Evolutionary conservation across 208 protist species (phyloP), one percentile per base, ranked within the genome.

Genomic region (Naegleria lovaniensis): DNA sequence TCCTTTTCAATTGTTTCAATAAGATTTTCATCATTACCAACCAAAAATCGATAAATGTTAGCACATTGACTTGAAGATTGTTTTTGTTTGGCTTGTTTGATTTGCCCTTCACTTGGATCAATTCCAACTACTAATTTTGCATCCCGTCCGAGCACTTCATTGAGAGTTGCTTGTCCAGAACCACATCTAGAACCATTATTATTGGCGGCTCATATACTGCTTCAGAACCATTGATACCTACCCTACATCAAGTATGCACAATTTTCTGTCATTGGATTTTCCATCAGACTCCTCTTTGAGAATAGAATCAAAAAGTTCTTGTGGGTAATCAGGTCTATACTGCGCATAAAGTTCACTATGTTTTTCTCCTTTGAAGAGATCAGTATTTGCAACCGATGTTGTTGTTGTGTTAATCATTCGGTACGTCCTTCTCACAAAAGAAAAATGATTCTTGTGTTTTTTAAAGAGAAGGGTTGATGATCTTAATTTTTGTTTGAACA

Each of bases 81-180:
- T 79, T 36, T 36, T 79, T 79, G 67, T 79, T 79, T 79, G 19
- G 67, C 67, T 79, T 79, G 67, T 85, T 39, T 25, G 15, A 85
- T 51, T 48, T 85, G 83, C 55, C 55, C 11, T 33, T 59, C 25
- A 88, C 41, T 59, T 58, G 85, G 85, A 39, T 88, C 85, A 38
- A 88, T 29, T 33, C 85, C 85, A n/a, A 79, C 9, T 0, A 29
- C 0, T 2, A 36, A 79, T 79, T 79, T 29, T 13, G 29, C 16
- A 79, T 36, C 0, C n/a, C 36, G 25, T 11, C 6, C 9, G 0
- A 88, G 0, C 0, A 51, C 83, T n/a, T 52, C 25, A 58, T 9
- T 19, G 2, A 87, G 43, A 13, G 83, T 13, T 0, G 43, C 39
- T 88, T 88, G 85, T 39, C 85, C 85, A 19, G 41, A 38, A n/a